Conservation (phyloP, 2,329 filamentous ascomycete species). For the Rhynchosporium graminicola region DNA sequence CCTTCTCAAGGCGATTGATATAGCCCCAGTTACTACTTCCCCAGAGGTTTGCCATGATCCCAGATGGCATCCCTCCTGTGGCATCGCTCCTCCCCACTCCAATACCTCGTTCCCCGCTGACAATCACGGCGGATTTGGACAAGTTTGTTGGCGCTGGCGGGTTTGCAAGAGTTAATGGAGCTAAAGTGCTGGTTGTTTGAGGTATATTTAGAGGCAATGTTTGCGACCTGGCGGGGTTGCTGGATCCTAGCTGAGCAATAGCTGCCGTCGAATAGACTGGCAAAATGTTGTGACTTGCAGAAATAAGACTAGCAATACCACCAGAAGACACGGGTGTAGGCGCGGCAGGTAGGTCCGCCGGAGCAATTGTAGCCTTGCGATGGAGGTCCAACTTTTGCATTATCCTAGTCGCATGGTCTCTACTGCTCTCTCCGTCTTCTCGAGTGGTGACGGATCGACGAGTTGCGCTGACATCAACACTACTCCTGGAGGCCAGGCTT, state of each 20-base stretch:
- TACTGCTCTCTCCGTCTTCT: conserved; percentile 72
- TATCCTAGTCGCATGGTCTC: conserved; percentile 82
- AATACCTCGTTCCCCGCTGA: conserved; percentile 74
- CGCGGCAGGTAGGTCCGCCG: conserved; percentile 43
- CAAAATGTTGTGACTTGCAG: conserved; percentile 77
- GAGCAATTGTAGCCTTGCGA: conserved; percentile 66
- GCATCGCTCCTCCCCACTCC: conserved; percentile 60
- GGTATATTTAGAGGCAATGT: conserved; percentile 43
- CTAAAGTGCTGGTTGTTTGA: conserved; percentile 62
- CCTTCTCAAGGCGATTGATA: conserved; percentile 60
- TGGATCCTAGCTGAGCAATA: conserved; percentile 33
- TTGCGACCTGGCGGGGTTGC: conserved; percentile 40
- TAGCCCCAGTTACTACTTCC: conserved; percentile 82
- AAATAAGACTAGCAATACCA: conserved; percentile 83
- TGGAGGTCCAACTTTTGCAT: conserved; percentile 93
- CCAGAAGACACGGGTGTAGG: conserved; percentile 48
- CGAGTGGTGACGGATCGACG: conserved; percentile 57
- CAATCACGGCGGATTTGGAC: conserved; percentile 80
- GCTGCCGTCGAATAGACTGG: conserved; percentile 57
- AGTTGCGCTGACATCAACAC: conserved; percentile 64
- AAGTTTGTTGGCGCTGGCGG: conserved; percentile 82
- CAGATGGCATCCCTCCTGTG: conserved; percentile 74
- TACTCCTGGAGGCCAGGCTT: conserved; percentile 56
- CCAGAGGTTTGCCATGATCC: conserved; percentile 92
- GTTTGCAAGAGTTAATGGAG: conserved; percentile 79